Evolutionary conservation across 768 basidiomycete genomes (phyloP), one percentile per base, ranked within the genome.

Genomic region (Leccinum disarticulatum): DNA sequence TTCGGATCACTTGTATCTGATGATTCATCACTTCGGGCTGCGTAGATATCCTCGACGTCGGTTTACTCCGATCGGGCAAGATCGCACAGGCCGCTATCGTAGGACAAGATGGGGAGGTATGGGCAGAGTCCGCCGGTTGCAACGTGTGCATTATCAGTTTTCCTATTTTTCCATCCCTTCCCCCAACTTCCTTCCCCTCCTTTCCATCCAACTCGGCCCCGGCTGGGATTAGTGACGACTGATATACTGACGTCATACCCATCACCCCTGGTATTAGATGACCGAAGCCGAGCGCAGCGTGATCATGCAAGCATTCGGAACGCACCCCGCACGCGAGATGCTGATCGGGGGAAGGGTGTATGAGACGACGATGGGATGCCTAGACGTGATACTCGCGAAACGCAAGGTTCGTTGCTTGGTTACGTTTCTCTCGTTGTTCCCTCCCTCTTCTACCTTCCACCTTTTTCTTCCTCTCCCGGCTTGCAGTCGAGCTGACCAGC

Each of bases 41-140:
- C 25, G 19, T 69, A 95, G 93, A 81, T 61, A 92, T 93, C 77
- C 89, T 94, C 74, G 90, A 95, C 73, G 79, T 77, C 69, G 86
- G 91, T 73, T 85, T 95, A 58, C 73, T 95, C 66, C 90, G 84
- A 36, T 86, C 77, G 61, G 85, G 84, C 64, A 91, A 85, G 76
- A 77, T 96, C 69, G n/a, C 77, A 27, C 81, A 83, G 67, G 94
- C 92, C 41, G 93, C 93, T 4, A 73, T 73, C 66, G 60, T 73
- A 15, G 73, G 71, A 2, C 62, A 66, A 57, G 71, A 73, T 38
- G 68, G 69, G 27, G 69, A 71, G 49, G 56, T 73, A 22, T 73
- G 71, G 72, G 73, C 73, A n/a, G 64, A 68, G 55, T 74, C 72
- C 3, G 52, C 64, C 19, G 64, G 52, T 19, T 67, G 65, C 61